Evolutionary conservation across 441 rosid genomes (phyloP).

Genomic region (Adansonia gregorii): DNA sequence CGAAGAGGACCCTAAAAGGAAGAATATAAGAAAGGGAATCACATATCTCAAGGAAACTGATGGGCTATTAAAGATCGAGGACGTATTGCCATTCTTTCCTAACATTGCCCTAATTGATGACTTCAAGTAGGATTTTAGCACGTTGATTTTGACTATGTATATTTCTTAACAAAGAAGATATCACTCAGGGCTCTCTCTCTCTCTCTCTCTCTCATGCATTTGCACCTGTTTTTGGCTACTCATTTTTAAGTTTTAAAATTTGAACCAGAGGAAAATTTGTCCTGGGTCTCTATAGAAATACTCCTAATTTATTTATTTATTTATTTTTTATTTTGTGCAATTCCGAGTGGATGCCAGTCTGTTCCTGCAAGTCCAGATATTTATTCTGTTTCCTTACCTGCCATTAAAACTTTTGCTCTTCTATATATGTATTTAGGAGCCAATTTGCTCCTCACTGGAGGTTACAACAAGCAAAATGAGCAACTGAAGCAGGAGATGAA

Average conservation of each 20-base stretch:
- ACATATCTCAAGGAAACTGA: constrained; percentile 99
- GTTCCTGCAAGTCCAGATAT: not conserved
- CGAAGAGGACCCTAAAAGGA: constrained; percentile 96
- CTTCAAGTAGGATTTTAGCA: constrained; percentile 65
- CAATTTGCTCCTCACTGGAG: constrained; percentile 95
- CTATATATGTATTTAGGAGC: constrained; percentile 57
- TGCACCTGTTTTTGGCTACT: not conserved
- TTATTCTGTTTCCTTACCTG: not conserved
- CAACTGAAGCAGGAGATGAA: constrained; percentile 93
- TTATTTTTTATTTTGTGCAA: not conserved
- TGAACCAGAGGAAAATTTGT: not conserved
- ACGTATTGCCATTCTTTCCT: constrained; percentile 97
- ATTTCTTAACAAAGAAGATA: not conserved
- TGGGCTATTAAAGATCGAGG: constrained; percentile 97
- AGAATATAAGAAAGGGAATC: constrained; percentile 96
- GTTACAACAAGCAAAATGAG: constrained; percentile 97
- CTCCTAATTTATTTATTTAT: not conserved
- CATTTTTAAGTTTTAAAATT: not conserved
- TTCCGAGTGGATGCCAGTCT: not conserved
- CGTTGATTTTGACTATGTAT: not conserved
- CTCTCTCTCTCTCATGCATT: not conserved
- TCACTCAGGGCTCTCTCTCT: not conserved
- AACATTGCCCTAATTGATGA: constrained; percentile 99
- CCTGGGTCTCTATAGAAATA: not conserved
- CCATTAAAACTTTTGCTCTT: not conserved